Evolutionary conservation across 1,284 basidiomycete genomes (phyloP), one percentile per base, ranked within the genome.

Genomic region (Trichosporon sp.): DNA sequence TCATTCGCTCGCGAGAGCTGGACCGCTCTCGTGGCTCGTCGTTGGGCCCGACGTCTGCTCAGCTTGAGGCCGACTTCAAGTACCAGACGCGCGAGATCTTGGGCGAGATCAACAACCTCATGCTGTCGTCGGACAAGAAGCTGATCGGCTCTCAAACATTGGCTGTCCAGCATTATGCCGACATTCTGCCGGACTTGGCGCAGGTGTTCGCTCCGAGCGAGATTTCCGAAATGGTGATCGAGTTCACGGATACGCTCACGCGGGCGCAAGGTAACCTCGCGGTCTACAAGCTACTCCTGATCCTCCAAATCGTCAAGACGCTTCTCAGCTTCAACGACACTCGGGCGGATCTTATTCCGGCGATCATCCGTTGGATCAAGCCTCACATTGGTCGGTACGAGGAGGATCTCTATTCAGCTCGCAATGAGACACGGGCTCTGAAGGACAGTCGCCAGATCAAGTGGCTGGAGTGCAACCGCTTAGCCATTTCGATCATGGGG

Each of bases 121-220:
- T 99, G 95, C 84, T 87, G 0, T 87, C 87, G 0, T 85, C 85
- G 2, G 85, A 89, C 16, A 91, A 91, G 0, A 83, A 87, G 2
- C 87, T 93, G 74, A 93, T 99, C 65, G 95, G 95, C 52, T 95
- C 95, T 0, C 95, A 99, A 77, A 95, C 92, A 0, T 88, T 95
- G 67, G 91, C 91, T 1, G 84, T 99, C 9, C 94, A 97, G 75
- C 90, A 95, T 79, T 98, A 96, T 78, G 90, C 93, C 3, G 91
- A 91, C 27, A 91, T 95, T 64, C 83, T 98, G 10, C 93, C 95
- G 1, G 91, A 94, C 74, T 83, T 98, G 14, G 84, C 86, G 23
- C 88, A 90, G 71, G 87, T 93, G 13, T 94, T 92, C 76, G 80
- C 86, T 5, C 87, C 85, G 0, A 85, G 89, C 14, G 93, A 95